A percentile compares a stretch with the other conserved stretches of the same genome.
phyloP scores from a whole-genome alignment of 192 early-diverging fungal species.

The Entrophospora sp. region DNA sequence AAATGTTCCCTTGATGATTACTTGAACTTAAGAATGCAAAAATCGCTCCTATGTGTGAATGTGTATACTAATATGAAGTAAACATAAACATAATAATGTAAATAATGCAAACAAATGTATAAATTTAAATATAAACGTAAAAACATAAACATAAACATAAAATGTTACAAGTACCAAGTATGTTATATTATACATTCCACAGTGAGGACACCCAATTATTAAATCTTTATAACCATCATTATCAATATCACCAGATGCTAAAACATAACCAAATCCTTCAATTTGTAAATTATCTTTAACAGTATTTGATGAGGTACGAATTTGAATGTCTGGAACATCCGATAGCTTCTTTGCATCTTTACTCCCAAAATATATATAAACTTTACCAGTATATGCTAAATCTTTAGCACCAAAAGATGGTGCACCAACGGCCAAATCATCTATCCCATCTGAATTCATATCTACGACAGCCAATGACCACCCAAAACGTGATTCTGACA shows the following conservation, averaged over 20 bases:
- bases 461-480: conserved; percentile 69
- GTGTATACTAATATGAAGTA: too few species aligned
- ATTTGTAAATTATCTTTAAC: neutral
- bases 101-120: neutral
- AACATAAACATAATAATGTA: too few species aligned
- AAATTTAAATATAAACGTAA: neutral
- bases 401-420: conserved; percentile 37
- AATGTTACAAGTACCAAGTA: too few species aligned
- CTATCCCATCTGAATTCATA: conserved; percentile 77
- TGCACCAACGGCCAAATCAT: conserved; percentile 71
- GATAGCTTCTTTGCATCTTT: neutral
- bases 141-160: too few species aligned
- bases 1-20: conserved; percentile 1
- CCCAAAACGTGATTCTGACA: conserved; percentile 56
- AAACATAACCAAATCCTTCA: conserved; percentile 26
- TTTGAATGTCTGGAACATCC: neutral
- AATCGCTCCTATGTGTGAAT: neutral
- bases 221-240: conserved; percentile 51
- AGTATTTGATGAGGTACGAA: neutral
- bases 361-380: conserved; percentile 62
- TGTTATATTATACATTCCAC: neutral
- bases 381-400: conserved; percentile 36
- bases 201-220: conserved; percentile 53
- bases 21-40: neutral
- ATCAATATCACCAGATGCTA: conserved; percentile 51